Evolutionary conservation across 805 yeast genomes (phyloP), one percentile per base, ranked within the genome.

Genomic region (Ogataea pini): DNA sequence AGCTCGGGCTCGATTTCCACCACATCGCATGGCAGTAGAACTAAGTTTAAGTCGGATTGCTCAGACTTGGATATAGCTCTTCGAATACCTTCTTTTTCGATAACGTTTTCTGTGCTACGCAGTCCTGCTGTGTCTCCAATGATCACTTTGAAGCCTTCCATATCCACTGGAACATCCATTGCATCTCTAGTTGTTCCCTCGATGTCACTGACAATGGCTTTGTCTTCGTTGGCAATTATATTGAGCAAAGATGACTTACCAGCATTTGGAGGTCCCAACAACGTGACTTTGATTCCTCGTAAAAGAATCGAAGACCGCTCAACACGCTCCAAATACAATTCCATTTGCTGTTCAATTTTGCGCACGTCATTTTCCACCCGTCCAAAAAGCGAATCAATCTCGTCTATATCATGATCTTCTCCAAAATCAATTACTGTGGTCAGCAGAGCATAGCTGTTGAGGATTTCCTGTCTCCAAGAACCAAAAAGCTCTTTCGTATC

Each of bases 171-270:
- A 1, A 89, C 79, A 55, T 90, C 95, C 19, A 94, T 78, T 0
- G 88, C 71, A 61, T 94, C 99, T 59, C 99, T 75, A 0, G 99
- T 94, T 0, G 99, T 94, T 0, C 99, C 99, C 1, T 96, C 96
- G 4, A 87, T 79, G 32, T 82, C 82, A 62, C 97, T 89, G 1
- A 94, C 98, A 32, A 94, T 89, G 0, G 97, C 95, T 14, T 89
- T 86, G 18, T 90, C 95, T 18, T 86, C 79, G 49, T 83, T 76
- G 0, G 91, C 89, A 7, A 94, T 65, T n/a, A 69, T 61, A 60
- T 94, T 94, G 44, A 94, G 66, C 9, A 94, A 68, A 1, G 96
- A 88, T 3, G 97, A 90, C 63, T 94, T 94, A 0, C 99, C 99
- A 1, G 96, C 97, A 65, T 94, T 94, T 1, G 99, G 97, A 6